Base-by-base conservation (phyloP, 441 rosid species). In the Eutrema salsugineum region DNA sequence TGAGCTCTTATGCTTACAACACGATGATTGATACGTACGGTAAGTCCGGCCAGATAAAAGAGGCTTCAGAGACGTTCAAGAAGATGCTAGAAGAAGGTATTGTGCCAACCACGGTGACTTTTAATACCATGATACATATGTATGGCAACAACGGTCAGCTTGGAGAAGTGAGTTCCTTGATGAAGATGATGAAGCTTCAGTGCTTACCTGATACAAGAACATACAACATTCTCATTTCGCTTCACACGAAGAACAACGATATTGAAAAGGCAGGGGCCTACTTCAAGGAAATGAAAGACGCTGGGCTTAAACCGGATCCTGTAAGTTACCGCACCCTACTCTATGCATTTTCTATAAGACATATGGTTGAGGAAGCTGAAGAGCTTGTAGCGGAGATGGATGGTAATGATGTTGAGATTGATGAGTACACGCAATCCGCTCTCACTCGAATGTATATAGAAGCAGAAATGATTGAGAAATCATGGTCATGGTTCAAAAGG, bases 341-440 rank as follows among this genome's bases (percentile, higher is more conserved):
- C 69, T 87, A 88, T 84, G 95, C 98, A 17, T 87, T 84, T 78
- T 91, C 97, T 2, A 85, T 90, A 72, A 90, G 97, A 75, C 84
- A 70, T 65, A 86, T 90, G 96, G 94, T 91, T 55, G 62, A 42
- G 30, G 90, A 88, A 75, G 92, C 96, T 47, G 96, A 90, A 83
- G 84, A 63, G 73, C 82, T 91, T 59, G 58, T 91, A 32, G 70
- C 60, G 1, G 94, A 89, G 79, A 91, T 91, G 87, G 96, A 86
- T 76, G 82, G 70, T 63, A 83, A 71, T 49, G 77, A 81, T 49
- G 77, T 90, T 62, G 84, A 86, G 80, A 87, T 90, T 68, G 97
- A 91, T 79, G 99, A 94, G 76, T 86, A 88, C 73, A 91, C 93
- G 8, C 99, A 90, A 72, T 89, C 97, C 9, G 91, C 96, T 80